Percentiles rank a stretch among this genome's conserved stretches.
Conservation (phyloP, 805 yeast species). For the Peterozyma xylosa region DNA sequence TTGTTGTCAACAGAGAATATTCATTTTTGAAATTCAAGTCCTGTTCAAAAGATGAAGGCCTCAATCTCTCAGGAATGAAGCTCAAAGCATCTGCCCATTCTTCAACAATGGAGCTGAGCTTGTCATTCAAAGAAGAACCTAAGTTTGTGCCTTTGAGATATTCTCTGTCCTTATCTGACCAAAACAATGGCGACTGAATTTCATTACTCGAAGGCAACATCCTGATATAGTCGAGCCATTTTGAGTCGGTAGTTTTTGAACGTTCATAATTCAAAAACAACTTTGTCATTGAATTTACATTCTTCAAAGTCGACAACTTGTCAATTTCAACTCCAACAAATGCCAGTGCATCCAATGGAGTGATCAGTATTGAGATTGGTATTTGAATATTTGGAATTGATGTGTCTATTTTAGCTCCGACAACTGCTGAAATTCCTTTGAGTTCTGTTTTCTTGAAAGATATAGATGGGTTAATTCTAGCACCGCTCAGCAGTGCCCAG, state of each 20-base stretch:
- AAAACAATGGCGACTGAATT: constrained; percentile 59
- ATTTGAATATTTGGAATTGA: constrained; percentile 6
- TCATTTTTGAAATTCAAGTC: constrained; percentile 15
- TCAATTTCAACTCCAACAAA: neutral
- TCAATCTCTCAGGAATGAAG: constrained; percentile 12
- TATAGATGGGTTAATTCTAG: constrained; percentile 26
- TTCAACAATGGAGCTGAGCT: constrained; percentile 35
- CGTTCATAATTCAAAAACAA: constrained; percentile 12
- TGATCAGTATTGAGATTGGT: constrained; percentile 2
- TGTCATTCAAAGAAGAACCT: constrained; percentile 42
- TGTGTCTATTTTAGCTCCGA: constrained; percentile 7
- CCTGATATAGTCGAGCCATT: constrained; percentile 21
- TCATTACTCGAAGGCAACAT: constrained; percentile 28
- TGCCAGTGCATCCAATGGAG: constrained; percentile 5
- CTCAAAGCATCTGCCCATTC: constrained; percentile 45
- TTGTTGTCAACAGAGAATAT: neutral
- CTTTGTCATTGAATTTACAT: constrained; percentile 6
- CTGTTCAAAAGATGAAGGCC: constrained; percentile 13
- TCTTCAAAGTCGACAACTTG: neutral
- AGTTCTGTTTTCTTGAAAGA: constrained; percentile 22
- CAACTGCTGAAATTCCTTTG: constrained; percentile 26
- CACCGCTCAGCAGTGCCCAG: constrained; percentile 32
- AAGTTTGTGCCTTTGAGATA: constrained; percentile 65
- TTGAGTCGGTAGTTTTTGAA: constrained; percentile 1
- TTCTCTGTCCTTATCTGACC: constrained; percentile 45